Base-by-base conservation (phyloP, 306 rosid genomes). In the Echinosophora koreensis region DNA sequence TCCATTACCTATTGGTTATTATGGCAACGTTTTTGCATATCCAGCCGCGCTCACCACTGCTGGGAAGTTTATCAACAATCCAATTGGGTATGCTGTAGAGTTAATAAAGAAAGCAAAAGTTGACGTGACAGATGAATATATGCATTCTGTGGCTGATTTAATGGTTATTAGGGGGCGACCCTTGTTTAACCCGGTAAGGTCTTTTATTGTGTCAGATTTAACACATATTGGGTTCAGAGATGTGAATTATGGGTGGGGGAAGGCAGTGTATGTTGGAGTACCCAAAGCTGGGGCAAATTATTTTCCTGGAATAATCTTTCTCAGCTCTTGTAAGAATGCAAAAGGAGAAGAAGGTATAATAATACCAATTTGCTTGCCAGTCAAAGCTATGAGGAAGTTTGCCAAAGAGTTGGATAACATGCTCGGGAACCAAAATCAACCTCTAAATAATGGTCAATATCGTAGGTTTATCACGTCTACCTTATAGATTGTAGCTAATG, bases 241-340 rank as follows among this genome's bases (percentile, higher is more conserved):
- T 13, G 32, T 87, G 2, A 56, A 84, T 51, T 89, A 86, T 32
- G 94, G 97, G 1, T 88, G 91, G 91, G 92, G 90, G 5, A 62
- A 59, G n/a, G 81, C 88, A 0, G 14, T 68, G 1, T 86, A 46
- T 65, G 84, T 61, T n/a, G 90, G 88, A n/a, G 39, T 8, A 0
- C 77, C 85, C 7, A 10, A 15, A 5, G 77, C 51, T 13, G 77
- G 74, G 5, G 1, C 22, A 22, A 22, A 22, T 22, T 22, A 37
- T 1, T 7, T 47, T 9, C 65, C 27, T 0, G 76, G 63, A 5
- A 42, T n/a, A 22, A 80, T 76, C 17, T 84, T 16, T 70, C 52
- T 8, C 1, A 1, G 71, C 0, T 42, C 68, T 0, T 17, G 14
- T 27, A 78, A 5, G 3, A 83, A 78, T 2, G 22, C 27, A 3